Evolutionary conservation across 2,329 filamentous ascomycete species (phyloP).

Genomic region (Pseudocercospora ulei): DNA sequence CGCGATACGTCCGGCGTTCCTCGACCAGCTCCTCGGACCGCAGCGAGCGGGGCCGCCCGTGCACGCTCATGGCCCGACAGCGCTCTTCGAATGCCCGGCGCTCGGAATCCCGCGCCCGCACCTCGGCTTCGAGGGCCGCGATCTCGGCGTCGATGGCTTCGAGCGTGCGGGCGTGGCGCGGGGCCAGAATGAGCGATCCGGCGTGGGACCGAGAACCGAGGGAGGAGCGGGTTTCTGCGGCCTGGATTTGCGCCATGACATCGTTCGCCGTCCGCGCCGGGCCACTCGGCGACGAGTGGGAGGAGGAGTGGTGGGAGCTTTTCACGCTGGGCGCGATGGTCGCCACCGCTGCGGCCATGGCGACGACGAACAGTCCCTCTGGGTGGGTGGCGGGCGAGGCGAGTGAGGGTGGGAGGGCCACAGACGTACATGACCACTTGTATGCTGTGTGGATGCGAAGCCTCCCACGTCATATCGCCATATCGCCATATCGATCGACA

Average conservation of each 20-base stretch:
- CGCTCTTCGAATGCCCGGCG: constrained; percentile 42
- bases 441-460: constrained; percentile 3
- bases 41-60: constrained; percentile 39
- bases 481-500: no score
- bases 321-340: constrained; percentile 3
- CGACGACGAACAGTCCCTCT: background rate
- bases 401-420: background rate
- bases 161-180: constrained; percentile 36
- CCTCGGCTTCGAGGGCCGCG: constrained; percentile 58
- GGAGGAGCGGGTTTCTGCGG: constrained; percentile 5
- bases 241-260: constrained; percentile 7
- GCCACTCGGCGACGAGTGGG: constrained; percentile 2
- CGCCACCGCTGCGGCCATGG: constrained; percentile 1
- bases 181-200: constrained; percentile 17
- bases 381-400: background rate
- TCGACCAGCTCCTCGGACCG: constrained; percentile 32
- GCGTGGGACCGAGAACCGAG: constrained; percentile 11
- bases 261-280: constrained; percentile 4
- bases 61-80: constrained; percentile 39
- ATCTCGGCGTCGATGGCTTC: constrained; percentile 65
- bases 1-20: constrained; percentile 45
- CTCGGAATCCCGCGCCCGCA: constrained; percentile 47
- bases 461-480: constrained; percentile 8
- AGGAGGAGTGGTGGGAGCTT: constrained; percentile 1
- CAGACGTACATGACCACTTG: background rate